Percentiles rank a stretch among this genome's conserved stretches.
Conservation (phyloP, 2,329 filamentous ascomycete genomes). For the Botrytis sinoallii region DNA sequence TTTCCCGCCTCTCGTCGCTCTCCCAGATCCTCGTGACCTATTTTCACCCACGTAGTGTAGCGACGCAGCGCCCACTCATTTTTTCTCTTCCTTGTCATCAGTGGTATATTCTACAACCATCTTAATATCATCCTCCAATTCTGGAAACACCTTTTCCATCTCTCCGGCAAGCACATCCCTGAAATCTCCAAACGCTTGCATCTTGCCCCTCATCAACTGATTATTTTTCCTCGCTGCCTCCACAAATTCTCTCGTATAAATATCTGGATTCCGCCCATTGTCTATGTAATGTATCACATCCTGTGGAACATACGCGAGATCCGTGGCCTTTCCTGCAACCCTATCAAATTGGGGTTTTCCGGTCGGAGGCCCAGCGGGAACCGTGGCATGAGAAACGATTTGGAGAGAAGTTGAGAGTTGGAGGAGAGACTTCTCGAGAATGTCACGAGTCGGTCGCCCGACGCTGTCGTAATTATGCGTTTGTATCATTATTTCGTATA, state of each 20-base stretch:
- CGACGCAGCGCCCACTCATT: neutral
- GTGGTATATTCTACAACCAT: slow-evolving; percentile 31
- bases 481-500: slow-evolving; percentile 63
- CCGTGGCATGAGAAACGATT: slow-evolving; percentile 28
- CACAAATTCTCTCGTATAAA: slow-evolving; percentile 71
- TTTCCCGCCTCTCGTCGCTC: neutral
- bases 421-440: slow-evolving; percentile 45
- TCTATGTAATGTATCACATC: slow-evolving; percentile 68
- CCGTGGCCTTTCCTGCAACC: slow-evolving; percentile 11
- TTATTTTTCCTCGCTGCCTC: slow-evolving; percentile 64
- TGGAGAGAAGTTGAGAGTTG: slow-evolving; percentile 13
- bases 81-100: neutral
- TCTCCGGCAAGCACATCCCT: slow-evolving; percentile 56
- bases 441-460: slow-evolving; percentile 48
- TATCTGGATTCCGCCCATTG: slow-evolving; percentile 68
- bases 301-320: slow-evolving; percentile 54
- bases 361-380: slow-evolving; percentile 36
- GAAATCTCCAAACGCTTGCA: slow-evolving; percentile 57
- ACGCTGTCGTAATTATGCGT: slow-evolving; percentile 57
- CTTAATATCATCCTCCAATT: slow-evolving; percentile 35
- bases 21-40: neutral
- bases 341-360: slow-evolving; percentile 29
- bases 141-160: slow-evolving; percentile 36
- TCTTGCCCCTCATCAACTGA: slow-evolving; percentile 65
- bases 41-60: neutral